Evolutionary conservation across 2,329 filamentous ascomycete genomes (phyloP).

Genomic region (Phaeosphaeriaceae sp.): DNA sequence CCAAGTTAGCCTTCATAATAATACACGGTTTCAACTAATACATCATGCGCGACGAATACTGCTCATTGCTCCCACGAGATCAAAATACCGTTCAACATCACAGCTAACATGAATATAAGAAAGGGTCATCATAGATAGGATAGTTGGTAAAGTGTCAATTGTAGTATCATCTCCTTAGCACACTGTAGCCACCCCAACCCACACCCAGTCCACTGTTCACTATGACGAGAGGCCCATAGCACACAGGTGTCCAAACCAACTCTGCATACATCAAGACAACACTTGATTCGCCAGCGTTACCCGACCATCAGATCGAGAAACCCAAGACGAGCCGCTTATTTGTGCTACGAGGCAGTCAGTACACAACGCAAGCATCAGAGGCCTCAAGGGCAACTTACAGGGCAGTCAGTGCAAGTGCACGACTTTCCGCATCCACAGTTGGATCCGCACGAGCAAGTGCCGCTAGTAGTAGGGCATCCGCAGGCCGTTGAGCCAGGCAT

Average conservation of each 20-base stretch:
- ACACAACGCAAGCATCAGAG: not conserved
- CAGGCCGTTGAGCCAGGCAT: constrained; percentile 13
- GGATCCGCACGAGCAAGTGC: constrained; percentile 4
- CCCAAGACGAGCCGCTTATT: not conserved
- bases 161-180: not conserved
- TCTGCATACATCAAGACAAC: not conserved
- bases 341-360: not conserved
- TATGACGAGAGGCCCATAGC: too few relatives aligned
- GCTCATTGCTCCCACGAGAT: too few relatives aligned
- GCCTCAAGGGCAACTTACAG: constrained; percentile 6
- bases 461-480: constrained; percentile 6
- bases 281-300: not conserved
- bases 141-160: not conserved
- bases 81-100: too few relatives aligned
- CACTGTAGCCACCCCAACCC: not conserved
- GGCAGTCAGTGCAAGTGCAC: constrained; percentile 20
- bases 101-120: too few relatives aligned
- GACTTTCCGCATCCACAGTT: constrained; percentile 17
- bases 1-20: too few relatives aligned
- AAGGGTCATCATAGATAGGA: not conserved
- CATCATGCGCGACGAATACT: too few relatives aligned
- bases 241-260: too few relatives aligned
- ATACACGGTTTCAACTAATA: too few relatives aligned
- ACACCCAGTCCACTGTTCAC: not conserved
- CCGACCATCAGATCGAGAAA: not conserved